Evolutionary conservation across 1,139 yeast genomes (phyloP).

Genomic region (Magnusiomyces suaveolens): DNA sequence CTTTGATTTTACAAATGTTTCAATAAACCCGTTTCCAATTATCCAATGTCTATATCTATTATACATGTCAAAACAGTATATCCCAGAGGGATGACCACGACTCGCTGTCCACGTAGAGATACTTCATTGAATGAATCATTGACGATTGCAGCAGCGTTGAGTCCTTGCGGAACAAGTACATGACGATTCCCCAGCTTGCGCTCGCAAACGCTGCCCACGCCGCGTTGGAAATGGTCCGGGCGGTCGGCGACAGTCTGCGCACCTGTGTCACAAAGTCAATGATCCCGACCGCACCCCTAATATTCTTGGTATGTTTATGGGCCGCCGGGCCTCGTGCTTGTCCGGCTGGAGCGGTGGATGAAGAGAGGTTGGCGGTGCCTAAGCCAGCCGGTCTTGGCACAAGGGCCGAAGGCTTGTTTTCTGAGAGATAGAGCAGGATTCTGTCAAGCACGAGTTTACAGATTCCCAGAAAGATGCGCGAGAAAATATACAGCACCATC

Average conservation of each 20-base stretch:
- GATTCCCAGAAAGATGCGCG: slow-evolving; percentile 46
- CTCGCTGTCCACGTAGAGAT: slow-evolving; percentile 48
- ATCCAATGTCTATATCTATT: no score
- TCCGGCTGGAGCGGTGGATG: no score
- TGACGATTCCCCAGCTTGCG: slow-evolving; percentile 66
- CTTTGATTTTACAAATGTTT: no score
- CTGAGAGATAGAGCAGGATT: slow-evolving; percentile 2
- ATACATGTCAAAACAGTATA: background rate
- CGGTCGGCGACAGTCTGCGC: background rate
- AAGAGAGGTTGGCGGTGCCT: no score
- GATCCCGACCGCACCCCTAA: slow-evolving; percentile 2
- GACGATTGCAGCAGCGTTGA: slow-evolving; percentile 58
- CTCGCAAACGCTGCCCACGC: slow-evolving; percentile 62
- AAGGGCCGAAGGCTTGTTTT: background rate
- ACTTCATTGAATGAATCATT: slow-evolving; percentile 62
- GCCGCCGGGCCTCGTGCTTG: no score
- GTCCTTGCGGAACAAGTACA: slow-evolving; percentile 59
- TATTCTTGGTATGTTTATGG: slow-evolving; percentile 8
- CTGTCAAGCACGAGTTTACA: slow-evolving; percentile 36
- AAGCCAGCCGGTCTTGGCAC: no score
- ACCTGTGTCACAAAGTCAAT: slow-evolving; percentile 1
- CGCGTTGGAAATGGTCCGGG: slow-evolving; percentile 20
- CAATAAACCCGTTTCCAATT: no score
- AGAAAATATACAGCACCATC: slow-evolving; percentile 52
- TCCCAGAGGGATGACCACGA: slow-evolving; percentile 29